Conservation (phyloP, 2,329 filamentous ascomycete genomes). For the Neurospora sp. region DNA sequence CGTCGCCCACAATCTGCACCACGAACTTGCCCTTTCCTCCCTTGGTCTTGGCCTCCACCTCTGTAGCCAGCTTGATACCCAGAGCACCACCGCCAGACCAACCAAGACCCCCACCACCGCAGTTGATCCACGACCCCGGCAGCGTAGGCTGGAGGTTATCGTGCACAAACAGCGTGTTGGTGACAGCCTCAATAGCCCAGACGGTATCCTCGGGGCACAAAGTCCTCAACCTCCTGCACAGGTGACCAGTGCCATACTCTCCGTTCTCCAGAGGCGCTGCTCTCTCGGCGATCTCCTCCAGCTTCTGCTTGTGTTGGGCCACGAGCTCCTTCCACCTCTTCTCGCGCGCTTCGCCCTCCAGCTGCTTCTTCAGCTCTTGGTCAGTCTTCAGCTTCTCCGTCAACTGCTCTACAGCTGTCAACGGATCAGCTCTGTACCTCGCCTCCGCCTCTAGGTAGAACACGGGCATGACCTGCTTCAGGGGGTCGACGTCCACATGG, state of each 20-base stretch:
- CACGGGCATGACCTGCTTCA: slow-evolving; percentile 64
- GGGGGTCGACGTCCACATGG: slow-evolving; percentile 55
- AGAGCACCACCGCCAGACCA: slow-evolving; percentile 43
- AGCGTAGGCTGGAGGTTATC: slow-evolving; percentile 56
- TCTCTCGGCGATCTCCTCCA: slow-evolving; percentile 48
- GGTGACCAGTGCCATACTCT: slow-evolving; percentile 44
- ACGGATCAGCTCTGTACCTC: slow-evolving; percentile 57
- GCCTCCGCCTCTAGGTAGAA: slow-evolving; percentile 59
- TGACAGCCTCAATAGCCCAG: slow-evolving; percentile 66
- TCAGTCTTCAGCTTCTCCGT: slow-evolving; percentile 46
- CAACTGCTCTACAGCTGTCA: slow-evolving; percentile 59
- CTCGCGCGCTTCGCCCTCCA: slow-evolving; percentile 26
- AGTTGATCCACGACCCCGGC: slow-evolving; percentile 42
- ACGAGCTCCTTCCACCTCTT: slow-evolving; percentile 45
- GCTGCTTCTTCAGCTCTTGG: slow-evolving; percentile 29
- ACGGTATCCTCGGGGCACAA: slow-evolving; percentile 45
- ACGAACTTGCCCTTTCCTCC: slow-evolving; percentile 31
- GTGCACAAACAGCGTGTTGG: slow-evolving; percentile 53
- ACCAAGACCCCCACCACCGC: slow-evolving; percentile 41
- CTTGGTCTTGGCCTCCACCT: slow-evolving; percentile 28
- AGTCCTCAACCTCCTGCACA: slow-evolving; percentile 26
- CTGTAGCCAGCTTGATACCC: slow-evolving; percentile 38
- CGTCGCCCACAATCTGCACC: slow-evolving; percentile 39
- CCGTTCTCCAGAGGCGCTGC: slow-evolving; percentile 51
- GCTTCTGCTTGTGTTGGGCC: slow-evolving; percentile 44